A percentile compares a stretch with the other conserved stretches of the same genome.
Evolutionary conservation across 768 basidiomycete genomes (phyloP).

Genomic region (Neoboletus brunneissimus): DNA sequence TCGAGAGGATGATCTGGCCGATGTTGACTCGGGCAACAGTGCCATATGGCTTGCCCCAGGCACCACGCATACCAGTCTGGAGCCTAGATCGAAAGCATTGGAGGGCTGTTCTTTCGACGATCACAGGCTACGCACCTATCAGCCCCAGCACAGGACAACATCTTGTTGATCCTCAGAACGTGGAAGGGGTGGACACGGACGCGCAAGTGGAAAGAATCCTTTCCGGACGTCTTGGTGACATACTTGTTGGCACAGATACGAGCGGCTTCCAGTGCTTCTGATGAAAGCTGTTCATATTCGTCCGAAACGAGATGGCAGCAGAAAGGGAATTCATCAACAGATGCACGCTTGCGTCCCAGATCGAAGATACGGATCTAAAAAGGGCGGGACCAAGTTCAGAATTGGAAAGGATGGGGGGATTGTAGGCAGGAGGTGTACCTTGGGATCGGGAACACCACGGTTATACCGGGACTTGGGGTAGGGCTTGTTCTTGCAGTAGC

Average conservation of each 20-base stretch:
- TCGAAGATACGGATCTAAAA: constrained; percentile 92
- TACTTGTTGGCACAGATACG: constrained; percentile 99
- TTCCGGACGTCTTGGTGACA: constrained; percentile 95
- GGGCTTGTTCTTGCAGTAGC: constrained; percentile 99
- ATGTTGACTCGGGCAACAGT: constrained; percentile 96
- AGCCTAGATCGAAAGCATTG: constrained; percentile 46
- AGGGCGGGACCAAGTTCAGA: background rate
- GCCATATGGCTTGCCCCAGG: constrained; percentile 99
- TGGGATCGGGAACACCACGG: constrained; percentile 97
- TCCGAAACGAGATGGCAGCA: constrained; percentile 95
- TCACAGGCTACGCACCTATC: constrained; percentile 62
- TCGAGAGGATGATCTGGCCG: constrained; percentile 89
- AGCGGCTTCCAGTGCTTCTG: constrained; percentile 94
- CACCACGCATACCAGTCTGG: constrained; percentile 98
- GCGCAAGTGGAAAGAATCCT: constrained; percentile 98
- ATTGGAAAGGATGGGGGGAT: background rate
- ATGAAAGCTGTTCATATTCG: constrained; percentile 95
- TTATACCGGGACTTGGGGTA: constrained; percentile 95
- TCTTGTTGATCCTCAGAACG: constrained; percentile 99
- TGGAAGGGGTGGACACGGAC: constrained; percentile 99
- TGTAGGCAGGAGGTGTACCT: constrained; percentile 44
- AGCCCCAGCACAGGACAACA: constrained; percentile 98
- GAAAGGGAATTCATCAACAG: constrained; percentile 98
- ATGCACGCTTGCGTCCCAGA: constrained; percentile 92
- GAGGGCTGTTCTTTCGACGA: fast-evolving